Conservation (phyloP, 164 flowering plant species). For the Chimonanthus praecox region DNA sequence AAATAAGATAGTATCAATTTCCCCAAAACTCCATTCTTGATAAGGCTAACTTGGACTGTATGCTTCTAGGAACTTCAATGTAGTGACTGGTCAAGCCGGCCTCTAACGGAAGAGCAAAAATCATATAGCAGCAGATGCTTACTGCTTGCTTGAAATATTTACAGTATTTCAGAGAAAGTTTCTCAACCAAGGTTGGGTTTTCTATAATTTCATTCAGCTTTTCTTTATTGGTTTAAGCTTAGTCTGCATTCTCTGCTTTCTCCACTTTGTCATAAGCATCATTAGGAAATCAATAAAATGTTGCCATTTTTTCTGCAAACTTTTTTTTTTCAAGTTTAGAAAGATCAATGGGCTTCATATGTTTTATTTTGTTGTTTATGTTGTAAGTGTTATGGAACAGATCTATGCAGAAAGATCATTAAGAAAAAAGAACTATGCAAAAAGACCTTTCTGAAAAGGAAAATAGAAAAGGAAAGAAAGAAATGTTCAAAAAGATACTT, state of each 20-base stretch:
- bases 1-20: background rate
- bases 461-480: too few relatives aligned
- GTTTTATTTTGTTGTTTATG: too few relatives aligned
- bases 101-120: conserved; percentile 83
- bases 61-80: conserved; percentile 86
- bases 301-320: background rate
- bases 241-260: too few relatives aligned
- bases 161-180: conserved; percentile 42
- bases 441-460: too few relatives aligned
- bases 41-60: conserved; percentile 5
- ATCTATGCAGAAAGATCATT: too few relatives aligned
- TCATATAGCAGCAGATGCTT: conserved; percentile 80
- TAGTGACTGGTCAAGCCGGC: conserved; percentile 96
- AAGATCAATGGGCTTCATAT: too few relatives aligned
- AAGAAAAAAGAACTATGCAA: too few relatives aligned
- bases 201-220: background rate
- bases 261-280: too few relatives aligned
- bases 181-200: conserved; percentile 51
- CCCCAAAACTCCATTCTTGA: background rate
- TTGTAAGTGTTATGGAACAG: too few relatives aligned
- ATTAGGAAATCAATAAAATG: background rate
- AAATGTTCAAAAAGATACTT: too few relatives aligned
- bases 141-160: conserved; percentile 76
- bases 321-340: background rate
- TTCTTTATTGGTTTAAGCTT: background rate